Percentiles rank a stretch among this genome's conserved stretches.
Conservation (phyloP, 1,284 basidiomycete species). For the Coniophora puteana region DNA sequence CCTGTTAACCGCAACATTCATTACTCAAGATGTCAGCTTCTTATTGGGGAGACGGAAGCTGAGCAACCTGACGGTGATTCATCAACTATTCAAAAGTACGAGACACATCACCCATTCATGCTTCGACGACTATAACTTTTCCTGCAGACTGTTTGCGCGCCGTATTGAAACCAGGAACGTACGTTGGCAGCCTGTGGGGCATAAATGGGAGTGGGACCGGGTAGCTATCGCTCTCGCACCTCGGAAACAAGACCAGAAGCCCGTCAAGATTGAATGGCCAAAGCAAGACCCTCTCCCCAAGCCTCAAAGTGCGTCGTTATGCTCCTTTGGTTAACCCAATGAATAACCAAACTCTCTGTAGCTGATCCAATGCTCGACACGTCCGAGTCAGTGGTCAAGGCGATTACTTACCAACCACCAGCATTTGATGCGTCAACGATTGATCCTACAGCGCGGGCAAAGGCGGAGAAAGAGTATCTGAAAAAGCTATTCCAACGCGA, state of each 20-base stretch:
- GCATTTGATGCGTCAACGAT: conserved; percentile 32
- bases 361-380: conserved; percentile 59
- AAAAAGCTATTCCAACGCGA: conserved; percentile 48
- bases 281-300: conserved; percentile 37
- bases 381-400: conserved; percentile 46
- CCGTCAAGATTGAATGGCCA: conserved; percentile 66
- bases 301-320: conserved; percentile 43
- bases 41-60: conserved; percentile 49
- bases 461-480: conserved; percentile 57
- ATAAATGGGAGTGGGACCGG: conserved; percentile 61
- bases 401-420: conserved; percentile 66
- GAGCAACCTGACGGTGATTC: conserved; percentile 33
- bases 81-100: too few species aligned
- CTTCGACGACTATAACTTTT: conserved; percentile 39
- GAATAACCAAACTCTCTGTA: conserved; percentile 20
- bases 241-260: conserved; percentile 38
- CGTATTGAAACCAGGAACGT: conserved; percentile 60
- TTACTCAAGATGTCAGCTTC: conserved; percentile 76
- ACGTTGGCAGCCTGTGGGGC: conserved; percentile 47
- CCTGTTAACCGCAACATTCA: conserved; percentile 50
- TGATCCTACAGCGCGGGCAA: conserved; percentile 36
- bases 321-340: conserved; percentile 1
- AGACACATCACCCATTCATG: conserved; percentile 25
- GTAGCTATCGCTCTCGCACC: conserved; percentile 60
- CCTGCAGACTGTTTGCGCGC: conserved; percentile 66